Base-by-base conservation (phyloP, 371 early-diverging fungal genomes). In the Dipsacomyces acuminosporus region DNA sequence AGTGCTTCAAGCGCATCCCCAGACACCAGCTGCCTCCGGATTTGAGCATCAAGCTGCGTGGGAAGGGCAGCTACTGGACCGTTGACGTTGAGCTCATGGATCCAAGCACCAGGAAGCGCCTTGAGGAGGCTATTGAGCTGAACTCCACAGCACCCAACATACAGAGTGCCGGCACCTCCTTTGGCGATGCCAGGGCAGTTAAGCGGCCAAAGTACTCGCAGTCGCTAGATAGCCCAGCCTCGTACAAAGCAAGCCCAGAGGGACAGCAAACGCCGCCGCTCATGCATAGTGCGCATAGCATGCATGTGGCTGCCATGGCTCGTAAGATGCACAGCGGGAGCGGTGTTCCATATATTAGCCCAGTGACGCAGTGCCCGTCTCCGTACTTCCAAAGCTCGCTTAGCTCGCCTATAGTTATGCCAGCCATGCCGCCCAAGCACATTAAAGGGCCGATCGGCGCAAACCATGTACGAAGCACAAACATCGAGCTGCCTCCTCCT, bases 1-100 rank as follows among this genome's bases (percentile, higher is more conserved):
- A 79, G 45, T 81, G 81, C 42, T 90, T 90, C 61, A 74, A 79
- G 47, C 88, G 88, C 54, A 74, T 86, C 22, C 87, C 87, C 7
- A 74, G 84, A 34, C 51, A 77, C 15, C 78, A 82, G 41, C 63
- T 77, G 18, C 71, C 73, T n/a, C 53, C 72, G 7, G 83, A 78
- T 14, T 40, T 56, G 13, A 61, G 63, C 40, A 52, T 51, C 40
- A 66, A 45, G 30, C 41, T 61, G 24, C 55, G 67, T 19, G 56
- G 69, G 4, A 59, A 82, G 74, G 62, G 84, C 65, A 79, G 83
- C 18, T 84, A 80, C 60, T 84, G 84, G 84, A 76, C 82, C 0
- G 78, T 84, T 1, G 82, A 76, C 18, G 52, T 58, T 0, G 54
- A 48, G 6, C 48, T 62, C 7, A 74, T 75, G 74, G 75, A 74